Percentiles rank a stretch among this genome's conserved stretches.
Conservation (phyloP, 495 filamentous ascomycete genomes). For the Barbatosphaeria neglecta region DNA sequence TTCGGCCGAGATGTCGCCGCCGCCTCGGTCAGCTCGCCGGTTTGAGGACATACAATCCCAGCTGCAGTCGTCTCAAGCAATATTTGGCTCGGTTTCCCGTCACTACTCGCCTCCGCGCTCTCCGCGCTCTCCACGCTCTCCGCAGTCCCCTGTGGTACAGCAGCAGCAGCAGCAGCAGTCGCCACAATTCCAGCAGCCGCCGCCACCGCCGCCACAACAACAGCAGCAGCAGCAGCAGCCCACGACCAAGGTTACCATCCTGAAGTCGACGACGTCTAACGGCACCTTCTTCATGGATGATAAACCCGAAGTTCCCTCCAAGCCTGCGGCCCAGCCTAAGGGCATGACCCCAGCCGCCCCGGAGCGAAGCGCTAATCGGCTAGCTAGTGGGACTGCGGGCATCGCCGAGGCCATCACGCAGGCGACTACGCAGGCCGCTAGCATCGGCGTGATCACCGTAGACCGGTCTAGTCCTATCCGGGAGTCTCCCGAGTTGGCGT, state of each 20-base stretch:
- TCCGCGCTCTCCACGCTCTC: too few species aligned
- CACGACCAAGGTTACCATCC: slow-evolving; percentile 22
- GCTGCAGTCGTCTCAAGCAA: neutral
- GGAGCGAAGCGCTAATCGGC: slow-evolving; percentile 26
- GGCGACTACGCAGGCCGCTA: slow-evolving; percentile 12
- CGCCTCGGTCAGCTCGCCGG: neutral
- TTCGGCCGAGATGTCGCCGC: too few species aligned
- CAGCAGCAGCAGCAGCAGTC: too few species aligned
- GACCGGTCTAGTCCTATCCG: slow-evolving; percentile 13
- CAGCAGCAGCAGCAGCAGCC: too few species aligned
- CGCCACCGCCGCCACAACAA: too few species aligned
- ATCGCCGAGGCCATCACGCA: slow-evolving; percentile 1
- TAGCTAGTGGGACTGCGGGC: slow-evolving; percentile 6
- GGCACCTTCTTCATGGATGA: slow-evolving; percentile 20
- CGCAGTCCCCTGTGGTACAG: too few species aligned
- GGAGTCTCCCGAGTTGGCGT: slow-evolving; percentile 1
- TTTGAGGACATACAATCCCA: slow-evolving; percentile 1
- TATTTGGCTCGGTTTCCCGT: slow-evolving; percentile 3
- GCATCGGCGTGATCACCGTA: slow-evolving; percentile 19
- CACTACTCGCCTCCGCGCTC: slow-evolving; percentile 8
- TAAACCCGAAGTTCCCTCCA: slow-evolving; percentile 10
- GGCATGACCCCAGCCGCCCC: slow-evolving; percentile 23
- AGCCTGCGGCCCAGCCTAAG: slow-evolving; percentile 6
- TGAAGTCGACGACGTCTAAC: slow-evolving; percentile 13
- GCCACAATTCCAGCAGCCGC: too few species aligned